Conservation (phyloP, 2,329 filamentous ascomycete species). For the Onygenales sp. region DNA sequence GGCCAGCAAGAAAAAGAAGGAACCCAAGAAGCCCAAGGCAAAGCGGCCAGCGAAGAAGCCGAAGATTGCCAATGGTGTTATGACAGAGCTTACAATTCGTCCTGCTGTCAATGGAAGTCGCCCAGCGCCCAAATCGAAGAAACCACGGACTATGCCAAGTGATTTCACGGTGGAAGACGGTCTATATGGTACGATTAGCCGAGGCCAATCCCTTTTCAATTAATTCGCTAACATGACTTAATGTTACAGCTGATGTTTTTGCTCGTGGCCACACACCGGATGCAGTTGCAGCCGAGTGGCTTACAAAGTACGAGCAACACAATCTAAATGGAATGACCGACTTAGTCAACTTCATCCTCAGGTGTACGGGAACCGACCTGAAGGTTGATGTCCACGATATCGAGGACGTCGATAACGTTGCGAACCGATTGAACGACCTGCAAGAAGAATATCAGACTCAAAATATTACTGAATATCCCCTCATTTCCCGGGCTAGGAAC, state of each 20-base stretch:
- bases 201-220: background rate
- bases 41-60: conserved; percentile 43
- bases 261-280: conserved; percentile 45
- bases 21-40: conserved; percentile 41
- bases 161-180: conserved; percentile 45
- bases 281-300: conserved; percentile 49
- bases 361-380: conserved; percentile 68
- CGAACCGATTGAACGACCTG: conserved; percentile 69
- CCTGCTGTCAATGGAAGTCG: conserved; percentile 38
- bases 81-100: conserved; percentile 45
- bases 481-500: conserved; percentile 72
- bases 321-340: conserved; percentile 47
- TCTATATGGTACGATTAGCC: conserved; percentile 42
- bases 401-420: conserved; percentile 77
- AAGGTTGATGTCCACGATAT: conserved; percentile 75
- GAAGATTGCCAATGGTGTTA: conserved; percentile 42
- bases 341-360: conserved; percentile 53
- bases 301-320: conserved; percentile 46
- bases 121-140: conserved; percentile 38
- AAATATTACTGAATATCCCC: conserved; percentile 81
- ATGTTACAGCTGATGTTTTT: conserved; percentile 48
- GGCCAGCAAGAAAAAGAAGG: conserved; percentile 31
- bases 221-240: conserved; percentile 16
- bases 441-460: conserved; percentile 77
- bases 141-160: conserved; percentile 42